Base-by-base conservation (phyloP, 78 protist genomes). In the Thecamonas trahens region DNA sequence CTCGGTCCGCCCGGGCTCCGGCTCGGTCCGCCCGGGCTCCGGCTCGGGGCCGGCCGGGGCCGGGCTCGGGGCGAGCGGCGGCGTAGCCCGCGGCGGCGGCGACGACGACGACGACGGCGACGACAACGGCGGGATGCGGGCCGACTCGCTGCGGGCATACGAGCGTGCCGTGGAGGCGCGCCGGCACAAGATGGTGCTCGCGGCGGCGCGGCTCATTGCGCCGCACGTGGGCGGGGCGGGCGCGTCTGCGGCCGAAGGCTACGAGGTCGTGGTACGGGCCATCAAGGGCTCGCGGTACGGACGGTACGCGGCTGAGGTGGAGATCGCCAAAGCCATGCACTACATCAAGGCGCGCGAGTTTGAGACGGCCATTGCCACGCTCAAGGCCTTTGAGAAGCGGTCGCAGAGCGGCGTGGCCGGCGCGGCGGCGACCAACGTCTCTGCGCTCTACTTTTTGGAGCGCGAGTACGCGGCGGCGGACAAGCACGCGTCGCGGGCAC, bases 391-490 rank as follows among this genome's bases (percentile, higher is more conserved):
- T 40, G 94, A 89, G 72, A 75, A 72, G 69, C 54, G 72, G 71
- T 68, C 70, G 24, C 63, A 55, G 8, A n/a, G n/a, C n/a, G n/a
- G n/a, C n/a, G n/a, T n/a, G n/a, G n/a, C n/a, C n/a, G n/a, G n/a
- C n/a, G n/a, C n/a, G n/a, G 94, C 94, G 13, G 79, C 90, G 31
- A 84, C 90, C 32, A 89, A 89, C 76, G 70, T 89, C 15, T 54
- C 88, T 8, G 84, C 81, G 61, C 73, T 89, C 67, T 89, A 89
- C 78, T 82, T 82, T 73, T 72, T 84, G 37, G 88, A 82, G 54
- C 77, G 82, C 53, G 77, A n/a, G n/a, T 18, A 50, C 54, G 60
- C 32, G 29, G 60, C 0, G n/a, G 87, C 79, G 14, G 74, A 64
- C 42, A 62, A 61, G 60, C 75, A 81, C 70, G 93, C 89, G 14